phyloP scores from a whole-genome alignment of 2,329 filamentous ascomycete genomes.

The Teratosphaeria gauchensis region DNA sequence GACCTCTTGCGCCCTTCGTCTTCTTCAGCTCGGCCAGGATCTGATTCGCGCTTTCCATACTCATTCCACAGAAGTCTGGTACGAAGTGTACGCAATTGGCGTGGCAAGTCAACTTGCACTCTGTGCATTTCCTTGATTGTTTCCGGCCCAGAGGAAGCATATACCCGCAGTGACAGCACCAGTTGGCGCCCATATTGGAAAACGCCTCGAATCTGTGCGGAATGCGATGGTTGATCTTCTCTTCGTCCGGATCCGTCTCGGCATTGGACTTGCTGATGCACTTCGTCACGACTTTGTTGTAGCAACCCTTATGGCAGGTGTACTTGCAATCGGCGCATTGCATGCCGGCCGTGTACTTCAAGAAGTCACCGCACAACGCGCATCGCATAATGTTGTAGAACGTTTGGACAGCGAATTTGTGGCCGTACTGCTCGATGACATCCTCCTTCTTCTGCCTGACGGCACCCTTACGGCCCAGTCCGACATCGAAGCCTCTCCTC shows the following conservation, averaged over 20 bases:
- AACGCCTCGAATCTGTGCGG: conserved; percentile 96
- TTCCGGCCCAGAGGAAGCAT: conserved; percentile 90
- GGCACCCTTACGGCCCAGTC: conserved; percentile 87
- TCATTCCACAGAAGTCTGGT: conserved; percentile 98
- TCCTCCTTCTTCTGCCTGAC: conserved; percentile 97
- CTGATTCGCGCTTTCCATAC: conserved; percentile 91
- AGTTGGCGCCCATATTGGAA: conserved; percentile 95
- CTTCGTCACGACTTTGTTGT: conserved; percentile 92
- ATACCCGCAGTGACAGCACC: conserved; percentile 98
- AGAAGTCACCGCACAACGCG: conserved; percentile 91
- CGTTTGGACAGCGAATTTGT: conserved; percentile 97
- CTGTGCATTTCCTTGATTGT: conserved; percentile 87
- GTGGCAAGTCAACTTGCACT: conserved; percentile 88
- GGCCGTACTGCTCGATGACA: conserved; percentile 95
- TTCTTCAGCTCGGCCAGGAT: conserved; percentile 80
- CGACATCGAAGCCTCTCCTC: conserved; percentile 71
- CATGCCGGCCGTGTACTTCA: conserved; percentile 98
- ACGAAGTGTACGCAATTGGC: conserved; percentile 88
- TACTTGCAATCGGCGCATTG: conserved; percentile 99
- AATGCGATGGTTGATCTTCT: conserved; percentile 99
- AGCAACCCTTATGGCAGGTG: conserved; percentile 97
- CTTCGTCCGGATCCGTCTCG: conserved; percentile 94
- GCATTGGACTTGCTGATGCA: conserved; percentile 99
- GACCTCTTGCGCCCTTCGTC: conserved; percentile 49
- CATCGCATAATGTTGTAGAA: conserved; percentile 99